Evolutionary conservation across 805 yeast genomes (phyloP), one percentile per base, ranked within the genome.

Genomic region (Zygosaccharomyces rouxii): DNA sequence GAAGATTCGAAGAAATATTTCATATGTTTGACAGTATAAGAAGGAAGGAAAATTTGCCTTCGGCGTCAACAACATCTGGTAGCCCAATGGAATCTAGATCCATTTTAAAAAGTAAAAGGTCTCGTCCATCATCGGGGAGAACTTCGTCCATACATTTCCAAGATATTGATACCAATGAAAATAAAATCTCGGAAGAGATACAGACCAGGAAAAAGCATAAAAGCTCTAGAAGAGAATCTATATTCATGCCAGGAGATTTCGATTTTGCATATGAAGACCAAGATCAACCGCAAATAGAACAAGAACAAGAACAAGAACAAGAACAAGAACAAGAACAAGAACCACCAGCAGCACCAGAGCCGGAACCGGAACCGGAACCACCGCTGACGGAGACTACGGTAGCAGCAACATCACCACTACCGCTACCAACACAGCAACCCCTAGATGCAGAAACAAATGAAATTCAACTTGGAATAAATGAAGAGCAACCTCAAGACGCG

Each of bases 1-100:
- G 58, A 35, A 70, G 76, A 50, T 69, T 79, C 49, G 71, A 71
- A 21, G 81, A 76, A 28, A 71, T 79, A 35, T 58, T 71, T 7
- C 70, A 68, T 40, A 63, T 72, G 59, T 71, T 80, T 44, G 66
- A 67, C 41, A 60, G 66, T 0, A 65, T 77, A 11, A 67, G 79
- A 54, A 44, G 53, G 13, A 64, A 65, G 23, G 79, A 77, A 55
- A 75, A 75, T 1, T 55, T 77, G 37, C 51, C 58, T 19, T 38
- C 38, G 18, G 46, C 35, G 16, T 26, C 43, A 11, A 25, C 39
- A 22, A 22, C 6, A 4, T 35, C 44, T 2, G 14, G 40, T 5
- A n/a, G 25, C 19, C 16, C 41, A n/a, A 40, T 35, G 25, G 49
- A 35, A 14, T 25, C 44, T 13, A 51, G 40, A 46, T 49, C 51